phyloP scores from a whole-genome alignment of 2,329 filamentous ascomycete genomes.

The Colletotrichum magnum region DNA sequence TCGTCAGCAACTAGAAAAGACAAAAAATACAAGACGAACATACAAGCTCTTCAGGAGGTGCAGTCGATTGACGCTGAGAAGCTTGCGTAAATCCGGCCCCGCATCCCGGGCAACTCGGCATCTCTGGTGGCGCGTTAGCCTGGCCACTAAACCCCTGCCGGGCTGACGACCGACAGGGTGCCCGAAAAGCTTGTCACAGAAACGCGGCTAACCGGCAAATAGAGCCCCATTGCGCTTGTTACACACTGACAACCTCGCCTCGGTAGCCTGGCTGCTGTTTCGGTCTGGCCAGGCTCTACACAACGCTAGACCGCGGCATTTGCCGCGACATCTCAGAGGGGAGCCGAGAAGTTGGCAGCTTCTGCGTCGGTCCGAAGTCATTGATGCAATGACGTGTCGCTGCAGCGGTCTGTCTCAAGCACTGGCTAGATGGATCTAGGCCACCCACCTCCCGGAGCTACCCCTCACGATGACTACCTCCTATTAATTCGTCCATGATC shows the following conservation, averaged over 20 bases:
- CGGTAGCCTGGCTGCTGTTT: not conserved
- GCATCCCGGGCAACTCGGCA: conserved; percentile 31
- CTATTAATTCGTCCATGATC: no score
- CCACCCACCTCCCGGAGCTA: no score
- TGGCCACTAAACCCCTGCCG: conserved; percentile 21
- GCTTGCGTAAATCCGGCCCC: not conserved
- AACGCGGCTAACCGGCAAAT: conserved; percentile 32
- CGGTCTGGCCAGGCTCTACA: not conserved
- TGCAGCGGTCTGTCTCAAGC: no score
- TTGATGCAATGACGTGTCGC: no score
- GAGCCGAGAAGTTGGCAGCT: no score
- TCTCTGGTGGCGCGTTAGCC: conserved; percentile 27
- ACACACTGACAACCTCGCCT: not conserved
- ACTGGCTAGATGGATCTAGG: no score
- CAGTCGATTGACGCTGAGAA: not conserved
- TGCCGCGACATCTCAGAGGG: no score
- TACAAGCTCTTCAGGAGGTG: no score
- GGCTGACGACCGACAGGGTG: conserved; percentile 20
- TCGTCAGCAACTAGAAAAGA: no score
- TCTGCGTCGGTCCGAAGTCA: no score
- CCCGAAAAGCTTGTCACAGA: conserved; percentile 33
- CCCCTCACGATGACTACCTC: no score
- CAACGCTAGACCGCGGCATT: not conserved
- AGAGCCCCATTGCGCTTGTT: conserved; percentile 25
- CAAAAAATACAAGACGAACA: no score